Evolutionary conservation across 1,139 yeast genomes (phyloP).

Genomic region (Meyerozyma athensensis): DNA sequence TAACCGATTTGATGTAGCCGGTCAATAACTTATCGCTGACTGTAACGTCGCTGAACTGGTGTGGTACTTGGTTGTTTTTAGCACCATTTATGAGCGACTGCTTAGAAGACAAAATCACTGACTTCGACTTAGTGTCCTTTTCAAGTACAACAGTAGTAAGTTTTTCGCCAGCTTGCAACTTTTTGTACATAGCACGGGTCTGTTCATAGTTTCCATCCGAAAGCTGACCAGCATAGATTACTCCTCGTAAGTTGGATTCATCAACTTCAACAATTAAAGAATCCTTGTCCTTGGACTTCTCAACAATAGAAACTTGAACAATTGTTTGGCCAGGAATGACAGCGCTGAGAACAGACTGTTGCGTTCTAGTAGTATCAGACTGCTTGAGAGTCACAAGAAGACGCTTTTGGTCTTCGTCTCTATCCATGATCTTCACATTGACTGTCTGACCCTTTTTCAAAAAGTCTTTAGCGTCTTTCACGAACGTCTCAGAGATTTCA

Average conservation of each 20-base stretch:
- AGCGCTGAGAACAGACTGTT: slow-evolving; percentile 43
- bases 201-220: slow-evolving; percentile 73
- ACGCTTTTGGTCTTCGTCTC: slow-evolving; percentile 52
- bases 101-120: slow-evolving; percentile 62
- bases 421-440: slow-evolving; percentile 56
- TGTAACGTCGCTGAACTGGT: slow-evolving; percentile 52
- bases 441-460: slow-evolving; percentile 84
- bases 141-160: slow-evolving; percentile 64
- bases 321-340: slow-evolving; percentile 61
- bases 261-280: slow-evolving; percentile 56
- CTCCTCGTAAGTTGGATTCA: slow-evolving; percentile 60
- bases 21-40: slow-evolving; percentile 45
- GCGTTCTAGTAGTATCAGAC: slow-evolving; percentile 48
- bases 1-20: slow-evolving; percentile 77
- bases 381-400: slow-evolving; percentile 73
- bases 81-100: slow-evolving; percentile 66
- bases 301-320: slow-evolving; percentile 59
- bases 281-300: slow-evolving; percentile 64
- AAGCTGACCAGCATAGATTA: slow-evolving; percentile 69
- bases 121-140: slow-evolving; percentile 56
- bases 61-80: slow-evolving; percentile 50
- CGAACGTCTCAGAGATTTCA: slow-evolving; percentile 88
- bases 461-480: slow-evolving; percentile 71
- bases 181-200: slow-evolving; percentile 58
- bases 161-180: slow-evolving; percentile 53